Evolutionary conservation across 495 filamentous ascomycete genomes (phyloP).

Genomic region (Pyrenopolyporus hunteri): DNA sequence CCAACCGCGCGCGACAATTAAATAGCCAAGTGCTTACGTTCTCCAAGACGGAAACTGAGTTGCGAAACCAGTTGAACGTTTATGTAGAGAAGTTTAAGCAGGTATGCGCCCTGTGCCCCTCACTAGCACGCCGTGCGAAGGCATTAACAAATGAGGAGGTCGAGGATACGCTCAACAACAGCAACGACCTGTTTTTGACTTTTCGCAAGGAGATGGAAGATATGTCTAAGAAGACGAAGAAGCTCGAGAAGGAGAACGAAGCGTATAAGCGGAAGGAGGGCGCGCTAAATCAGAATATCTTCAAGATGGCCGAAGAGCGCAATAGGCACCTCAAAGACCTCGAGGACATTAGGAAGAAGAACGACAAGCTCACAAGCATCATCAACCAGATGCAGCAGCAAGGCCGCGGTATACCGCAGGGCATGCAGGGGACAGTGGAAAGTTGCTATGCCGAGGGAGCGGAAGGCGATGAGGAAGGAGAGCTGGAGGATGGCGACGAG

Average conservation of each 20-base stretch:
- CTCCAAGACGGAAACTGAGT: slow-evolving; percentile 91
- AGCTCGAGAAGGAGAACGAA: slow-evolving; percentile 95
- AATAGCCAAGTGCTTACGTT: slow-evolving; percentile 94
- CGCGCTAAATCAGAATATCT: slow-evolving; percentile 89
- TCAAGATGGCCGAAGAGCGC: slow-evolving; percentile 97
- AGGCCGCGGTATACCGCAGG: slow-evolving; percentile 71
- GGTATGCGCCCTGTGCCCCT: slow-evolving; percentile 63
- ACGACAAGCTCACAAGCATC: slow-evolving; percentile 88
- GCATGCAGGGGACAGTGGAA: slow-evolving; percentile 62
- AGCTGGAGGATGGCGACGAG: slow-evolving; percentile 79
- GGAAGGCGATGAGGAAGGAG: slow-evolving; percentile 66
- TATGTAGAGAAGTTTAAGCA: slow-evolving; percentile 99
- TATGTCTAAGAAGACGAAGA: slow-evolving; percentile 99
- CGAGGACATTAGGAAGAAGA: slow-evolving; percentile 82
- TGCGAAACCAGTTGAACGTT: slow-evolving; percentile 94
- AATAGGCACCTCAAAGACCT: slow-evolving; percentile 80
- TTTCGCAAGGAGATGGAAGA: slow-evolving; percentile 99
- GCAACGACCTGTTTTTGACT: slow-evolving; percentile 96
- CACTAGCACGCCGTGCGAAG: slow-evolving; percentile 34
- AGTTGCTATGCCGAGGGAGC: slow-evolving; percentile 54
- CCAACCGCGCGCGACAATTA: slow-evolving; percentile 76
- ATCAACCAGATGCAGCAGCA: slow-evolving; percentile 94
- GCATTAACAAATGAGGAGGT: slow-evolving; percentile 67
- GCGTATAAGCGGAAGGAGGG: slow-evolving; percentile 91
- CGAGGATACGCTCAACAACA: slow-evolving; percentile 98